Conservation (phyloP, 495 filamentous ascomycete genomes). For the Aspergillus hancockii region DNA sequence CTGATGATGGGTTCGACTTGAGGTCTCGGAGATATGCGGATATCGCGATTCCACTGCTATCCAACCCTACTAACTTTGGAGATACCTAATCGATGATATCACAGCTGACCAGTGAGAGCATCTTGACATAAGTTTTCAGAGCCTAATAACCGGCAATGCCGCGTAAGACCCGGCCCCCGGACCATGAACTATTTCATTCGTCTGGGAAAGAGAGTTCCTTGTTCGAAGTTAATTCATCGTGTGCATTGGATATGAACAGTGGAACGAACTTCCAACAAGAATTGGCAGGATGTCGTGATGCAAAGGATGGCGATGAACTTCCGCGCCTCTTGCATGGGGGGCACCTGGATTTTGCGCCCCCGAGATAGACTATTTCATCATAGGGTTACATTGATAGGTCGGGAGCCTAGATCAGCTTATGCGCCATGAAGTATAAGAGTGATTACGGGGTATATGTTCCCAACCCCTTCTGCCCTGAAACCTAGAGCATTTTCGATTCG, state of each 20-base stretch:
- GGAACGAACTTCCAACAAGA: constrained; percentile 13
- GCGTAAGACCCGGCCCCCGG: constrained; percentile 1
- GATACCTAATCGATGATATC: constrained; percentile 5
- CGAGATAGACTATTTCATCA: constrained; percentile 22
- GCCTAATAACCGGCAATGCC: background rate
- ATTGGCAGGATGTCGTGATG: constrained; percentile 21
- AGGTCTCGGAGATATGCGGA: background rate
- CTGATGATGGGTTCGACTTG: background rate
- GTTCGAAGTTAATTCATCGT: constrained; percentile 2
- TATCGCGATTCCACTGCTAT: background rate
- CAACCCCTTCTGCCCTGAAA: background rate
- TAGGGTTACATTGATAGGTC: constrained; percentile 18
- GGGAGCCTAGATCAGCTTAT: background rate
- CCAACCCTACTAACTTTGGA: background rate
- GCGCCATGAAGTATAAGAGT: constrained; percentile 1
- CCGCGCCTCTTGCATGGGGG: background rate
- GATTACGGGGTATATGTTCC: background rate
- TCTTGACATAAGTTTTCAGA: background rate
- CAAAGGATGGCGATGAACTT: constrained; percentile 21
- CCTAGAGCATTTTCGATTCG: background rate
- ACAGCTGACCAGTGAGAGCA: background rate
- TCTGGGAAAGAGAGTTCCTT: constrained; percentile 6
- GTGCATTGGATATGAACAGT: background rate
- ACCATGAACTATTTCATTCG: background rate
- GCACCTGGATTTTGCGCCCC: background rate